Percentiles rank a stretch among this genome's conserved stretches.
These are phyloP conservation scores for Pichia sp. DNA, from an alignment of 1,139 yeast genomes.

Conservation along the genomic window DNA sequence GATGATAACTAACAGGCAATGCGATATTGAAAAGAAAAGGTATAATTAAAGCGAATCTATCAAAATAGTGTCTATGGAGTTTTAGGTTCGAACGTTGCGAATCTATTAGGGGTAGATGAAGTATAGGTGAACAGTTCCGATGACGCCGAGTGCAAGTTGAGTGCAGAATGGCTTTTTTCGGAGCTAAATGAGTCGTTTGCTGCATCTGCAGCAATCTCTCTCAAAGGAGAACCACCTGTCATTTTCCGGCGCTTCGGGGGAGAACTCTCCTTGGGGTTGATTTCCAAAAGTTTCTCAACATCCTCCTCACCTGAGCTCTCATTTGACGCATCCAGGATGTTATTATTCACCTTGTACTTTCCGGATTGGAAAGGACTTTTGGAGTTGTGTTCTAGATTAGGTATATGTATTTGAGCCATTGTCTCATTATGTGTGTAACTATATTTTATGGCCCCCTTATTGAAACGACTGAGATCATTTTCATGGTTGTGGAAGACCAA, in stretches of 20 bases:
- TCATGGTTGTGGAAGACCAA: conserved; percentile 11
- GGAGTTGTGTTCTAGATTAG: too few species aligned
- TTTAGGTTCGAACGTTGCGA: conserved; percentile 8
- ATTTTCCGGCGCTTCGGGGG: neutral
- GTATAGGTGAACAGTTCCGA: too few species aligned
- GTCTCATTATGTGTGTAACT: too few species aligned
- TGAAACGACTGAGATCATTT: neutral
- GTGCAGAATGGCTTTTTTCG: too few species aligned
- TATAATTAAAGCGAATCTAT: neutral
- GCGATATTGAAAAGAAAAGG: neutral
- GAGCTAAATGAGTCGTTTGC: neutral
- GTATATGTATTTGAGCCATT: too few species aligned
- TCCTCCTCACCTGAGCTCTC: too few species aligned
- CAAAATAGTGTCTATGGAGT: conserved; percentile 5
- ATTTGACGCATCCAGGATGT: too few species aligned
- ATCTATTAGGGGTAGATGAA: too few species aligned
- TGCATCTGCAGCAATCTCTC: conserved; percentile 2
- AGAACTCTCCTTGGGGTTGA: neutral
- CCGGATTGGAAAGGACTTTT: too few species aligned
- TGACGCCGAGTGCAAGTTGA: too few species aligned
- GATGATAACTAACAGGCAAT: neutral
- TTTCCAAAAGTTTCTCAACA: conserved; percentile 3
- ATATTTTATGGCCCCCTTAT: too few species aligned
- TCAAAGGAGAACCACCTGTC: conserved; percentile 8
- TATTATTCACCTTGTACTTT: too few species aligned